Evolutionary conservation across 2,329 filamentous ascomycete species (phyloP), one percentile per base, ranked within the genome.

Genomic region (Aphanocladium album): DNA sequence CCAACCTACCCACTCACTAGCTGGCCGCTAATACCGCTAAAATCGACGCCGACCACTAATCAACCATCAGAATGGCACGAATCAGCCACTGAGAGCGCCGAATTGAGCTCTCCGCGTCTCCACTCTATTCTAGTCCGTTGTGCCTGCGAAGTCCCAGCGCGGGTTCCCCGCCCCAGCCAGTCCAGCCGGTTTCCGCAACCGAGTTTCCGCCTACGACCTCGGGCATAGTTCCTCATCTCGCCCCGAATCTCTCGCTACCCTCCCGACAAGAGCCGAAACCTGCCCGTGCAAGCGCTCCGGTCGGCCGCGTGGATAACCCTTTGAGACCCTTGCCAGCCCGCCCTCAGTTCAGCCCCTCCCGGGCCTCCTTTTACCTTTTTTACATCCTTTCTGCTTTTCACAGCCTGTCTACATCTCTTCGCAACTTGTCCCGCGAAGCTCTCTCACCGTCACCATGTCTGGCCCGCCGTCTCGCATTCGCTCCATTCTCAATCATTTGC

Each of bases 391-490:
- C 30, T 5, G 35, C 30, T 37, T 7, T 16, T 21, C 50, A 8
- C 35, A 52, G 19, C 30, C 19, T 39, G n/a, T 9, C 47, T 8
- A 35, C n/a, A 5, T 50, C 46, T 46, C n/a, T n/a, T n/a, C n/a
- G 19, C 23, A 30, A 17, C 23, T 17, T 43, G 39, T 43, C 16
- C 19, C 43, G 19, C 43, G 17, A n/a, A 46, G 33, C n/a, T 51
- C 27, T 16, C n/a, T 11, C 17, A 5, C 8, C 33, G 23, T 5
- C 67, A 74, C 63, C 66, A 90, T 90, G 88, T 87, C 87, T n/a
- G 79, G 80, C 55, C 80, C 87, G 57, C 76, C 80, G 25, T 84
- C 83, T 46, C 85, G 88, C 63, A 79, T 90, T 60, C 77, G 78
- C 61, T 83, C 78, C 63, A 79, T 90, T 65, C 74, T 81, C 39